Evolutionary conservation across 78 protist species (phyloP).

Genomic region (Dictyostelium capitatum): DNA sequence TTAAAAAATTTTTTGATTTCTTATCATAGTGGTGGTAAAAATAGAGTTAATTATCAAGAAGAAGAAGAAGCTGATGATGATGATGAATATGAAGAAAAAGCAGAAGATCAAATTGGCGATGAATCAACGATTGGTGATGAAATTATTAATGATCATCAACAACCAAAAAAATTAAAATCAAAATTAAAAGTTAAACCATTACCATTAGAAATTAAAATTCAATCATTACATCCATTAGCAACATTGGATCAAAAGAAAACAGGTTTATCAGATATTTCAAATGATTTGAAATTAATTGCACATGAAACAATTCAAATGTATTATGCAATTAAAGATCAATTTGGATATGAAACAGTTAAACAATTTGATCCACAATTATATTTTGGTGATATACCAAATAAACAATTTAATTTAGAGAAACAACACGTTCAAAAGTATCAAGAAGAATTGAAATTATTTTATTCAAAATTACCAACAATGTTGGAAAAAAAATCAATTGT

Average conservation of each 20-base stretch:
- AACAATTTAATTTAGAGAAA: constrained; percentile 27
- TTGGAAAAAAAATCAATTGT: background rate
- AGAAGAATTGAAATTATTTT: background rate
- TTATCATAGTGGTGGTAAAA: background rate
- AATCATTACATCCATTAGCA: constrained; percentile 3
- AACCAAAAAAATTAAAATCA: background rate
- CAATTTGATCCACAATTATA: constrained; percentile 5
- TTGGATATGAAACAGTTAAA: background rate
- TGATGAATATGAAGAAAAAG: too few species aligned
- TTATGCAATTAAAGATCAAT: background rate
- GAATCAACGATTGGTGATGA: background rate
- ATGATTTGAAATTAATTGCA: background rate
- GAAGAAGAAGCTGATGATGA: background rate
- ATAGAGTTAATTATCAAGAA: background rate
- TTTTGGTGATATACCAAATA: background rate
- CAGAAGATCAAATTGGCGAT: background rate
- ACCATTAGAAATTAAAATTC: background rate
- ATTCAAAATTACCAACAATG: background rate
- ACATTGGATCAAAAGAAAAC: background rate
- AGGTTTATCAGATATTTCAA: background rate
- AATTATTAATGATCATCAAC: background rate
- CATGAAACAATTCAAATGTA: background rate
- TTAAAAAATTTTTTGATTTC: constrained; percentile 10
- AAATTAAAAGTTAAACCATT: background rate
- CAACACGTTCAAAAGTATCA: constrained; percentile 15